Conservation (phyloP, 2,329 filamentous ascomycete species). For the Camillea tinctor region DNA sequence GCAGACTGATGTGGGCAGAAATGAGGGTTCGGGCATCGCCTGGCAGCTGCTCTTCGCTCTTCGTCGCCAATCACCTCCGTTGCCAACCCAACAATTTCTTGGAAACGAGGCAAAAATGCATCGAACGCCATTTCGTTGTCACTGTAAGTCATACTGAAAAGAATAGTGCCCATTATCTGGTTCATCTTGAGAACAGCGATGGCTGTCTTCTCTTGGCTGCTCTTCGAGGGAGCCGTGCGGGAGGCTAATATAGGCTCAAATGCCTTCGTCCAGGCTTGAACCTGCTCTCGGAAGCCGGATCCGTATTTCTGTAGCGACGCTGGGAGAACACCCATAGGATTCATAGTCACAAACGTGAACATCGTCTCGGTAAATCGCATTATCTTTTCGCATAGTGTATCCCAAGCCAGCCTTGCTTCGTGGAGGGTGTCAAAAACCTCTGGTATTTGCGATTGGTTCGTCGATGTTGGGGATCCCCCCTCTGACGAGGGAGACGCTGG, state of each 20-base stretch:
- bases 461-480: constrained; percentile 40
- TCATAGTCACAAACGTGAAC: constrained; percentile 44
- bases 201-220: constrained; percentile 56
- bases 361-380: constrained; percentile 59
- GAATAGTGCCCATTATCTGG: constrained; percentile 55
- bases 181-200: constrained; percentile 64
- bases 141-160: constrained; percentile 61
- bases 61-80: constrained; percentile 59
- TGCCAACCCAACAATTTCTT: constrained; percentile 55
- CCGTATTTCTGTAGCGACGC: constrained; percentile 47
- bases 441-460: constrained; percentile 39
- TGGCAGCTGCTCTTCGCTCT: constrained; percentile 49
- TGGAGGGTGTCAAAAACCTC: constrained; percentile 47
- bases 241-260: constrained; percentile 55
- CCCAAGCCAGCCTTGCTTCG: constrained; percentile 57
- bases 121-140: constrained; percentile 60
- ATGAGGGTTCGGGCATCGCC: constrained; percentile 43
- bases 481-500: constrained; percentile 44
- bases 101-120: constrained; percentile 50
- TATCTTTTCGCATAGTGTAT: constrained; percentile 54
- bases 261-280: constrained; percentile 55
- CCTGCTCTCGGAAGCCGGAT: constrained; percentile 45
- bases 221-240: constrained; percentile 48
- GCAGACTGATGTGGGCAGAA: constrained; percentile 43
- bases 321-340: constrained; percentile 54